Base-by-base conservation (phyloP, 495 filamentous ascomycete genomes). In the Podospora conica region DNA sequence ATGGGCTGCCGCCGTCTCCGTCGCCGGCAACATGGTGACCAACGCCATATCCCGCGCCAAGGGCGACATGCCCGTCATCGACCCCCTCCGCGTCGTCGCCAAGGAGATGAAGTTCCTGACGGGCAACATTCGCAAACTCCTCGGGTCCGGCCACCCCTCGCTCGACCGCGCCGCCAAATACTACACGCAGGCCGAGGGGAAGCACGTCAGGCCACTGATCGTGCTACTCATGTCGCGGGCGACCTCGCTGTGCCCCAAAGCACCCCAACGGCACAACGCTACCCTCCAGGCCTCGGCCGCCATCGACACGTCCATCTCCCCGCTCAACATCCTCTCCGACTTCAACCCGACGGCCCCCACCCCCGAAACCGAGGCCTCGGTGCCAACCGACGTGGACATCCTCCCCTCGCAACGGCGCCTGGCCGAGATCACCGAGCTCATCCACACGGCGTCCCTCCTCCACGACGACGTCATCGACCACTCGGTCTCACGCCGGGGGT, bases 391-490 rank as follows among this genome's bases (percentile, higher is more conserved):
- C 64, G 83, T 86, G 59, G 88, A 92, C 59, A 93, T 98, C 65
- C 86, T 98, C 21, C 93, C 96, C 2, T 90, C 92, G n/a, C 93
- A 98, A 73, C 82, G 91, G 58, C 87, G 95, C 48, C 84, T 98
- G 40, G 96, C 95, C 63, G 95, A 98, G 76, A 98, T 98, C 75
- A 93, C 92, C 20, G 96, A 98, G 74, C 79, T 98, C 53, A 97
- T 98, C 60, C 96, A 97, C 76, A 97, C 95, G 3, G 95, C 95
- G 3, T 97, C 95, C 12, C 86, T 98, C 23, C 85, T 98, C 5
- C 95, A 98, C 76, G 95, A 98, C 82, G 95, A 98, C 79, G 96
- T 98, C 27, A 96, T 98, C 70, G 95, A 98, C 74, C 91, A 93
- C 69, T 93, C 95, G 0, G 81, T 88, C 25, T 88, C 91, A 0